Conservation (phyloP, 2,329 filamentous ascomycete genomes). For the Aspergillus novoparasiticus region DNA sequence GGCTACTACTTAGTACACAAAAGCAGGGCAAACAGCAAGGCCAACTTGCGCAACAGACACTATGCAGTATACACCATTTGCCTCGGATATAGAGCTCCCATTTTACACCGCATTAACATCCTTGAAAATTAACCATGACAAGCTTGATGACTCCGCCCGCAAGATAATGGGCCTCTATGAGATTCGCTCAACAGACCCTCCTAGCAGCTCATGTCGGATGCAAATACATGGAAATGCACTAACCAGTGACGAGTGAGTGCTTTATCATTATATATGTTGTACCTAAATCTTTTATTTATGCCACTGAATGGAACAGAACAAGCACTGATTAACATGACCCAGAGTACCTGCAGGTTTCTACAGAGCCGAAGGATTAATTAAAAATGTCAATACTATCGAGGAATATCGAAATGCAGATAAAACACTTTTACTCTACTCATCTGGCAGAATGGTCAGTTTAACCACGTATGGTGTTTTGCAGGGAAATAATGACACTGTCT, state of each 20-base stretch:
- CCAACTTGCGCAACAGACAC: neutral
- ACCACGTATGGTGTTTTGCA: neutral
- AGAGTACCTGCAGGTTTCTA: slow-evolving; percentile 72
- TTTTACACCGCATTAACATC: slow-evolving; percentile 93
- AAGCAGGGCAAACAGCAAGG: neutral
- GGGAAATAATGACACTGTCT: slow-evolving; percentile 14
- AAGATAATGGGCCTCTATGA: slow-evolving; percentile 88
- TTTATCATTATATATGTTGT: slow-evolving; percentile 5
- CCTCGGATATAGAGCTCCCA: slow-evolving; percentile 89
- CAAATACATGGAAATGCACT: slow-evolving; percentile 87
- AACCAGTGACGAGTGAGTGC: slow-evolving; percentile 75
- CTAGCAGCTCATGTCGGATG: slow-evolving; percentile 80
- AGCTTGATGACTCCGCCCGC: slow-evolving; percentile 89
- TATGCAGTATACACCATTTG: slow-evolving; percentile 83
- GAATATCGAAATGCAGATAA: slow-evolving; percentile 88
- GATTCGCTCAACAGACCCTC: slow-evolving; percentile 69
- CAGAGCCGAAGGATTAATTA: slow-evolving; percentile 89
- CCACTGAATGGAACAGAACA: neutral
- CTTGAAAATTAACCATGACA: slow-evolving; percentile 95
- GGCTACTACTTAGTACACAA: neutral
- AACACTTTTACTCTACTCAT: slow-evolving; percentile 72
- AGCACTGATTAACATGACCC: neutral
- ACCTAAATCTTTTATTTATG: no score
- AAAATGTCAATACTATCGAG: slow-evolving; percentile 94
- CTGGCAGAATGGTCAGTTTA: slow-evolving; percentile 70